phyloP scores from a whole-genome alignment of 2,329 filamentous ascomycete species.

The Paecilomyces sp. region DNA sequence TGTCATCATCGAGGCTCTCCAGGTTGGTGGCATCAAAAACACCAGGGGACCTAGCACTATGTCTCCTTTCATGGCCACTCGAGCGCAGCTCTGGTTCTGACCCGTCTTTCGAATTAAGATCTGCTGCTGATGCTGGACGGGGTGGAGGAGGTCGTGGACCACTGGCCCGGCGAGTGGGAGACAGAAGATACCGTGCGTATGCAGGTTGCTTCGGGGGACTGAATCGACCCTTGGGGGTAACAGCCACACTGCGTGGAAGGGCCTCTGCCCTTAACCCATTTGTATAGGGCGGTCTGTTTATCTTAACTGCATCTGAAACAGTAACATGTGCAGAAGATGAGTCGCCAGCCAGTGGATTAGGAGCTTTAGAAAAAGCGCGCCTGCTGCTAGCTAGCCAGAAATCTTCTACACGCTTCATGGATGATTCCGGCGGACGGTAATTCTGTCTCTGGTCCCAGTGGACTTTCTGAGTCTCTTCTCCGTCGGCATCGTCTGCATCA shows the following conservation, averaged over 20 bases:
- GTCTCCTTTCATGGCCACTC: constrained; percentile 12
- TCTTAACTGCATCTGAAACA: not conserved
- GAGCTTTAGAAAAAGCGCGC: constrained; percentile 13
- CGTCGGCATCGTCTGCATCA: constrained; percentile 15
- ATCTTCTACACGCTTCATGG: constrained; percentile 29
- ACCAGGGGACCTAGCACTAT: constrained; percentile 19
- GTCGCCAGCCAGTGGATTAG: constrained; percentile 12
- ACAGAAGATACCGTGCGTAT: constrained; percentile 29
- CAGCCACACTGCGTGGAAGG: constrained; percentile 25
- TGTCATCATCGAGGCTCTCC: constrained; percentile 18
- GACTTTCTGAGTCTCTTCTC: constrained; percentile 11
- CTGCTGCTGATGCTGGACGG: constrained; percentile 12
- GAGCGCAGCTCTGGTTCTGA: constrained; percentile 18
- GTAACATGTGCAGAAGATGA: constrained; percentile 4
- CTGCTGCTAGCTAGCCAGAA: constrained; percentile 30
- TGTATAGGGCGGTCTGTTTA: constrained; percentile 15
- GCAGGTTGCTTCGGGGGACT: constrained; percentile 34
- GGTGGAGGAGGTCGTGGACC: constrained; percentile 20
- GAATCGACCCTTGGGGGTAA: constrained; percentile 30
- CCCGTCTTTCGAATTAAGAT: constrained; percentile 10
- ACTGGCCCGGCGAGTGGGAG: constrained; percentile 25
- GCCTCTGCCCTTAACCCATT: constrained; percentile 21
- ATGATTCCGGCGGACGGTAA: constrained; percentile 19
- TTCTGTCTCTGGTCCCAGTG: constrained; percentile 22
- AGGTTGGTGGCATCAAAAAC: constrained; percentile 25